Base-by-base conservation (phyloP, 202 grass and related monocot species). In the Digitaria exilis region DNA sequence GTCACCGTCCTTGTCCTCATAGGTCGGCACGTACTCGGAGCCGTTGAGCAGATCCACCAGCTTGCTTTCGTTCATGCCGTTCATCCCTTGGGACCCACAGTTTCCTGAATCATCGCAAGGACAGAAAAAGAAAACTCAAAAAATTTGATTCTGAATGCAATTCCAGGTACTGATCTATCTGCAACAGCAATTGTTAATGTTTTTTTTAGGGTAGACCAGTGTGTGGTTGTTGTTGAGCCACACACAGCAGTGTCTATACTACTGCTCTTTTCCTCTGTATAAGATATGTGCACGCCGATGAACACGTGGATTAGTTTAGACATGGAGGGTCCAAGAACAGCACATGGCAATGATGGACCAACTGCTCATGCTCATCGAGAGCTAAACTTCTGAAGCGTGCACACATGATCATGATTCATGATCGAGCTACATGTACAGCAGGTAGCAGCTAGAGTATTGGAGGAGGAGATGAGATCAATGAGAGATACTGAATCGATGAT, bases 1-100 rank as follows among this genome's bases (percentile, higher is more conserved):
- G 69, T 97, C 94, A 7, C 94, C 94, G 77, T 97, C 94, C 75
- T 97, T 97, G 78, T 97, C 91, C 67, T 97, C 90, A 18, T 88
- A 91, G 46, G 91, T 97, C 15, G 94, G 88, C 45, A 91, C 91
- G 31, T 89, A 97, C 79, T 97, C 88, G 4, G 91, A 97, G 32
- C 86, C 94, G 34, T 82, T 97, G 18, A 91, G 78, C 8, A 89
- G 82, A 54, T 93, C 91, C 70, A 86, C 86, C 75, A 93, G 66
- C 84, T 91, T 91, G 82, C 81, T 94, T 79, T 94, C 89, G 57
- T 92, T 94, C 87, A 87, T 90, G 56, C 79, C 87, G 43, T 89
- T 92, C 85, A 94, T 82, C 71, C 92, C 89, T 14, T 88, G 87
- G 52, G 87, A 80, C 7, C 79, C 85, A 75, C 85, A 91, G 87